Percentiles rank a stretch among this genome's conserved stretches.
Conservation (phyloP, 805 yeast genomes). For the Suhomyces emberorum region DNA sequence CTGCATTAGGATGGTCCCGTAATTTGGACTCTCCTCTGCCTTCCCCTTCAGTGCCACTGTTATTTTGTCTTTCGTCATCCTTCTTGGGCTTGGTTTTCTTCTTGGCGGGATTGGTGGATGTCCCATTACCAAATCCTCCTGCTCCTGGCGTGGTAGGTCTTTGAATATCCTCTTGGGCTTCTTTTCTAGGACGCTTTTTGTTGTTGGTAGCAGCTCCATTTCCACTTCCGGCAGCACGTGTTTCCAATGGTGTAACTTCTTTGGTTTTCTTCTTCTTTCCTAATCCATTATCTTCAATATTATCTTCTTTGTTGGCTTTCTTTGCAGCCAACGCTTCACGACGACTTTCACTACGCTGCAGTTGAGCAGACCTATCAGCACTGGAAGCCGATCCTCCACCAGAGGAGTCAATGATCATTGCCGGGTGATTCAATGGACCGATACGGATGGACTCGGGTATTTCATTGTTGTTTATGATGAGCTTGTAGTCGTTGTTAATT, state of each 20-base stretch:
- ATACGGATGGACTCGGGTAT: conserved; percentile 75
- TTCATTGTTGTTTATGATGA: conserved; percentile 68
- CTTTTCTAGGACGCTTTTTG: conserved; percentile 16
- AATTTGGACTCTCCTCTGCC: conserved; percentile 15
- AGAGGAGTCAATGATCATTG: conserved; percentile 64
- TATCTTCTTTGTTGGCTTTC: conserved; percentile 52
- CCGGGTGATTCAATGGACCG: conserved; percentile 87
- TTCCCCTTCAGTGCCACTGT: conserved; percentile 7
- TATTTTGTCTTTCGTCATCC: conserved; percentile 9
- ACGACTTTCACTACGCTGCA: conserved; percentile 77
- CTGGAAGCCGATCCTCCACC: conserved; percentile 33
- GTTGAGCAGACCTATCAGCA: conserved; percentile 56
- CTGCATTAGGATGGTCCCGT: conserved; percentile 4
- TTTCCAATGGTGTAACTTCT: conserved; percentile 22
- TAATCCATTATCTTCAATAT: conserved; percentile 20
- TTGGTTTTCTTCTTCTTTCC: conserved; percentile 11
- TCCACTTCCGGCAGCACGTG: conserved; percentile 2
- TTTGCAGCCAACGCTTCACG: conserved; percentile 92
- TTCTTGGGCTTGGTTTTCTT: conserved; percentile 17
- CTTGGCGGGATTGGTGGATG: not conserved
- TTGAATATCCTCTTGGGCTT: conserved; percentile 6
- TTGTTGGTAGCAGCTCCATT: conserved; percentile 6
- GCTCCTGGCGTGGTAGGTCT: conserved; percentile 6
- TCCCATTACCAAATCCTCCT: not conserved
- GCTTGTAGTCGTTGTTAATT: conserved; percentile 75